A percentile compares a stretch with the other conserved stretches of the same genome.
These are phyloP conservation scores for Apostasia shenzhenica DNA, from an alignment of 106 monocot genomes.

Conservation along the genomic window DNA sequence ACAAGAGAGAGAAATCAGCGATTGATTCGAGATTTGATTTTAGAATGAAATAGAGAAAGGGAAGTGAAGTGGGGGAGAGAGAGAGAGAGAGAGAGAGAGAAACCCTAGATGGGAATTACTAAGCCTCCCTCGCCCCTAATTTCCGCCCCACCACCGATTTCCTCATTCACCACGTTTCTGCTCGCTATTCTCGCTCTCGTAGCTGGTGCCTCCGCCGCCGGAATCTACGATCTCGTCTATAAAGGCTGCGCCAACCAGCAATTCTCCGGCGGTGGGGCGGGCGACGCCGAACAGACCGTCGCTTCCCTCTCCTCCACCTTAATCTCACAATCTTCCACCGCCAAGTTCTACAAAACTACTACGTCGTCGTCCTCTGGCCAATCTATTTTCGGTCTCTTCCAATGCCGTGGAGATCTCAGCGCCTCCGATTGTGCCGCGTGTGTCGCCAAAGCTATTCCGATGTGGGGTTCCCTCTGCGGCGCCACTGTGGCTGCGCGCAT, in stretches of 20 bases:
- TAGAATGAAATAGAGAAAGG: too few species aligned
- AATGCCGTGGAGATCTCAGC: conserved; percentile 88
- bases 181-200: neutral
- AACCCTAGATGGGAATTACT: too few species aligned
- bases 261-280: conserved; percentile 18
- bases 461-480: conserved; percentile 65
- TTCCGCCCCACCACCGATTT: neutral
- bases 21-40: too few species aligned
- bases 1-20: too few species aligned
- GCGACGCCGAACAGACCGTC: conserved; percentile 26
- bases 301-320: conserved; percentile 55
- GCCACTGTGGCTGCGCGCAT: conserved; percentile 64
- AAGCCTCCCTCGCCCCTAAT: neutral
- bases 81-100: too few species aligned
- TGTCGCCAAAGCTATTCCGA: conserved; percentile 40
- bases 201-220: conserved; percentile 9
- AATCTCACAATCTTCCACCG: conserved; percentile 33
- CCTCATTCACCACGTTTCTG: neutral
- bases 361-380: conserved; percentile 32
- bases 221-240: conserved; percentile 65
- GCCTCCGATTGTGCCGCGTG: conserved; percentile 69
- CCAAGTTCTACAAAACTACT: conserved; percentile 86
- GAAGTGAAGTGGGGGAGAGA: too few species aligned
- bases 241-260: conserved; percentile 84
- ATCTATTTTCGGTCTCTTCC: conserved; percentile 73